Evolutionary conservation across 352 stramenopile genomes (phyloP), one percentile per base, ranked within the genome.

Genomic region (Pythium plurisporium): DNA sequence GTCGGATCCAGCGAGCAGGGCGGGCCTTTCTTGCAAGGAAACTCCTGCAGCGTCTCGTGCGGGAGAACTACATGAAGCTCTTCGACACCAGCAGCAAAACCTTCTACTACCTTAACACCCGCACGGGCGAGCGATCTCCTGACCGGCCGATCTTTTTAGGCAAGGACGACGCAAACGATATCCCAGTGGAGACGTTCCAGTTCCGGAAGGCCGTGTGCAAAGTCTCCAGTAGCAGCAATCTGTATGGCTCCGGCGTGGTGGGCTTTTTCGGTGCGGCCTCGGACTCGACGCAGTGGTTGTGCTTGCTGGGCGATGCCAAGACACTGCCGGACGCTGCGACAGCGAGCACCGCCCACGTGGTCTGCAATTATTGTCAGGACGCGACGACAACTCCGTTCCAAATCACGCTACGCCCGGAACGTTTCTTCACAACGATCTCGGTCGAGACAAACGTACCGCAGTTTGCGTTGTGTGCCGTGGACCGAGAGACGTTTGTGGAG

Each of bases 21-120:
- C 65, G 79, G 7, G 69, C 66, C 12, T 74, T 73, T 30, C 40
- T 87, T 0, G 79, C 79, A 10, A 59, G 62, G 31, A 60, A 54
- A 11, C 50, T 59, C 1, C 72, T 89, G 20, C 67, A 74, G 5
- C 47, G 58, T 31, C 61, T 87, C 27, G 65, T 89, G 5, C 72
- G 73, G 9, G 79, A 89, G 44, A 78, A 68, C 51, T 89, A 86
- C 69, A 89, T 89, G 79, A 87, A 87, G 68, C 76, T 89, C 11
- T 86, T 87, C 46, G 70, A 87, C 36, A 15, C 42, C 0, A 43
- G 65, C 4, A 79, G 63, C 9, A 54, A 70, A 41, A 78, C 72
- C 5, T 89, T 85, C 42, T 89, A 83, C 64, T 89, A 89, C 55
- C 58, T 87, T 40, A 82, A 89, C 63, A 87, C 79, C 0, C 69